Base-by-base conservation (phyloP, 352 stramenopile genomes). In the Pythium volutum region DNA sequence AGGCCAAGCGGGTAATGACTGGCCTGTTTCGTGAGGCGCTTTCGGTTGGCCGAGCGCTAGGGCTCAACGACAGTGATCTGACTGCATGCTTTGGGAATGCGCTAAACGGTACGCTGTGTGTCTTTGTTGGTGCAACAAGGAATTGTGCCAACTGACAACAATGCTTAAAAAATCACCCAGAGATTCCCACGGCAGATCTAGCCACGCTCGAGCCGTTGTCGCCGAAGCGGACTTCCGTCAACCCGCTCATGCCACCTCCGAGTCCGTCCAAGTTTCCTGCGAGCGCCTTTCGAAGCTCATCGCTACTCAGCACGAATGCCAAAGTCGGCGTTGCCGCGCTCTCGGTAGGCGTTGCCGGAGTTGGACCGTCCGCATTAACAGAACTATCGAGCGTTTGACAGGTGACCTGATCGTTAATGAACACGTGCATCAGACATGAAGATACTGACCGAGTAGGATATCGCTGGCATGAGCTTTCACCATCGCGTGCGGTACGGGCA, bases 11-110 rank as follows among this genome's bases (percentile, higher is more conserved):
- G 45, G 39, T 10, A 4, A 73, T 81, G 52, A 55, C 59, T 7
- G 75, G 67, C 45, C 58, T 81, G 10, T 62, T 81, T 7, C 67
- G 73, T 0, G 73, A 81, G 45, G 67, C 49, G 18, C 43, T 81
- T 7, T 51, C 62, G 0, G 69, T 76, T 45, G 73, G 70, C 1
- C 59, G 48, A n/a, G 51, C 72, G n/a, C 57, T 81, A 4, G 74
- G 71, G 0, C 69, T 79, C 22, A 57, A 39, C 12, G 68, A 77
- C 7, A 48, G 7, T 4, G 71, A 81, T 12, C 42, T 81, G 5
- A 62, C 64, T 4, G 29, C 48, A 16, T 78, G 68, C 45, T 81
- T 81, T 38, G 70, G 77, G 23, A 64, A 33, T 16, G 70, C 59
- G 12, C 31, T 58, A 0, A 23, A 41, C n/a, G 54, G 62, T 68